Conservation (phyloP, 257 asterid genomes). For the Plantago elongata region DNA sequence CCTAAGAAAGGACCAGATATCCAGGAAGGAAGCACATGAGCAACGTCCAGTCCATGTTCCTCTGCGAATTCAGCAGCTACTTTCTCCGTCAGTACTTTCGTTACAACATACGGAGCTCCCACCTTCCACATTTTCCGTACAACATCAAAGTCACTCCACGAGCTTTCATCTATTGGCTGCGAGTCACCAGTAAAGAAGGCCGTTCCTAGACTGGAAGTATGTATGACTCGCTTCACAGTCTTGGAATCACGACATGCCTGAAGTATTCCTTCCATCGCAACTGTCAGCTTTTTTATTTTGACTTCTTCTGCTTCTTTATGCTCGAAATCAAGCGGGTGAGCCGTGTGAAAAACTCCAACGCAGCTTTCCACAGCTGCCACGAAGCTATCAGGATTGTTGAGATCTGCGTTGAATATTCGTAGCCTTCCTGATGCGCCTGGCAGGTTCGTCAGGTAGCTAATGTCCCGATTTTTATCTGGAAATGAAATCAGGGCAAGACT, state of each 20-base stretch:
- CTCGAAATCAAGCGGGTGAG: slow-evolving; percentile 47
- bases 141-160: slow-evolving; percentile 23
- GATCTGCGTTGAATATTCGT: slow-evolving; percentile 40
- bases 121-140: background rate
- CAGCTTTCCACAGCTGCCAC: slow-evolving; percentile 41
- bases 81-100: slow-evolving; percentile 40
- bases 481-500: background rate
- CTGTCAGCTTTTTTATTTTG: slow-evolving; percentile 18
- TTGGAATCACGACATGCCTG: slow-evolving; percentile 31
- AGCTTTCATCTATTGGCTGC: slow-evolving; percentile 21
- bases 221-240: slow-evolving; percentile 41
- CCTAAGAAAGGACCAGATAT: slow-evolving; percentile 50
- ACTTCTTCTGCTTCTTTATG: slow-evolving; percentile 35
- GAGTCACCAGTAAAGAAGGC: slow-evolving; percentile 17
- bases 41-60: slow-evolving; percentile 40
- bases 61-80: slow-evolving; percentile 43
- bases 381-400: slow-evolving; percentile 37
- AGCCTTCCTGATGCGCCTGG: slow-evolving; percentile 41
- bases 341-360: slow-evolving; percentile 48
- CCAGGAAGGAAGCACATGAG: slow-evolving; percentile 37
- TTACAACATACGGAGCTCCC: slow-evolving; percentile 26
- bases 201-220: slow-evolving; percentile 31
- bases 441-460: slow-evolving; percentile 40
- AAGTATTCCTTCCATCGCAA: slow-evolving; percentile 37
- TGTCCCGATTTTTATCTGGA: slow-evolving; percentile 30